Conservation (phyloP, 441 rosid genomes). For the Heliophila coronopifolia region DNA sequence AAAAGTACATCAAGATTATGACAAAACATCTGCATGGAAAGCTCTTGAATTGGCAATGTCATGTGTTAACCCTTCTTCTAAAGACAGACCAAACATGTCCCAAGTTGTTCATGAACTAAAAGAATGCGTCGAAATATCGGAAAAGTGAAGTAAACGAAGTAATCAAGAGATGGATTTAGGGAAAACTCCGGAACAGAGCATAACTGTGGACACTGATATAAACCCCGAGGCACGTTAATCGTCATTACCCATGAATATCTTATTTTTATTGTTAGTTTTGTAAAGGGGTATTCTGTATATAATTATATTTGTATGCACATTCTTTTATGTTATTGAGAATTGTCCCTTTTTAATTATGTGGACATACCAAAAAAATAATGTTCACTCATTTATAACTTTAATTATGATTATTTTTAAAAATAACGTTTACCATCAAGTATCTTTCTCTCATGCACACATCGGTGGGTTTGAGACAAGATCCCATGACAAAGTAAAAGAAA, state of each 20-base stretch:
- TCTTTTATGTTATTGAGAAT: no score
- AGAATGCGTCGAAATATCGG: conserved; percentile 40
- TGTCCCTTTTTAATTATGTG: no score
- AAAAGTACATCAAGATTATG: conserved; percentile 33
- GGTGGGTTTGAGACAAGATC: neutral
- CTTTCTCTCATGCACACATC: neutral
- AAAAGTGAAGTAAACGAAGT: no score
- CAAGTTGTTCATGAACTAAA: conserved; percentile 40
- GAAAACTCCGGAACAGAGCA: neutral
- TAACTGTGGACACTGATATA: neutral
- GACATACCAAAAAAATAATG: neutral
- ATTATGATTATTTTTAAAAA: neutral
- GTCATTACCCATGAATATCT: neutral
- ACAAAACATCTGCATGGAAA: conserved; percentile 43
- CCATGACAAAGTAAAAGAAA: neutral
- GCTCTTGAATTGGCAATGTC: conserved; percentile 46
- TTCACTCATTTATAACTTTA: no score
- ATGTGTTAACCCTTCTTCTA: conserved; percentile 32
- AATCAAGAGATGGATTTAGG: neutral
- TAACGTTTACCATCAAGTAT: neutral
- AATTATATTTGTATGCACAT: no score
- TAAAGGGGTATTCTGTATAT: no score
- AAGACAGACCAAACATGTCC: conserved; percentile 42
- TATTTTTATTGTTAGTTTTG: neutral
- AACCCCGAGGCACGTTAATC: neutral